Percentiles rank a stretch among this genome's conserved stretches.
These are phyloP conservation scores for Cadophora gregata DNA, from an alignment of 2,329 filamentous ascomycete genomes.

Conservation along the genomic window DNA sequence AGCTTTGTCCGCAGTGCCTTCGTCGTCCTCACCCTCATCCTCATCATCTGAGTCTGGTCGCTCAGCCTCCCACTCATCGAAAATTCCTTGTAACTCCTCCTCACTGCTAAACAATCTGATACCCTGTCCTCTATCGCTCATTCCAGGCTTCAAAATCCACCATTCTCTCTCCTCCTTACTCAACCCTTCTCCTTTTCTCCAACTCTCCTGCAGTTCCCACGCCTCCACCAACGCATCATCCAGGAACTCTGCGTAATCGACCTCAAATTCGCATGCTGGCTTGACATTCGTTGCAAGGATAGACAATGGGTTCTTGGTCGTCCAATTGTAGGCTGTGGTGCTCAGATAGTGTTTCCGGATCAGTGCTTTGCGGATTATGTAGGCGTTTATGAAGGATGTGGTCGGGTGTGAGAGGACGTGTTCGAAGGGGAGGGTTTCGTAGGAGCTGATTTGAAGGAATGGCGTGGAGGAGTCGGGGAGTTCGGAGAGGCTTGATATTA, in stretches of 20 bases:
- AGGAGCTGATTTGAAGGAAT: slow-evolving; percentile 78
- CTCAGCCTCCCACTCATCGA: slow-evolving; percentile 86
- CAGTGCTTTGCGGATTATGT: slow-evolving; percentile 93
- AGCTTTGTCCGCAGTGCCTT: slow-evolving; percentile 62
- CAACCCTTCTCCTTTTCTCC: slow-evolving; percentile 68
- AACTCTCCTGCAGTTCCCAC: slow-evolving; percentile 82
- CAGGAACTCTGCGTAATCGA: slow-evolving; percentile 96
- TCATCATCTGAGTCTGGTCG: slow-evolving; percentile 70
- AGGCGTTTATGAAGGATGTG: slow-evolving; percentile 80
- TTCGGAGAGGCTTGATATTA: slow-evolving; percentile 57
- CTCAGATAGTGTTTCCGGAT: slow-evolving; percentile 96
- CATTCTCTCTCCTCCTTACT: slow-evolving; percentile 65
- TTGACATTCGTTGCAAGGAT: slow-evolving; percentile 74
- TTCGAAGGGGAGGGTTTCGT: slow-evolving; percentile 88
- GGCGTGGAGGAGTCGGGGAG: slow-evolving; percentile 33
- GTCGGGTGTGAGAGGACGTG: slow-evolving; percentile 66
- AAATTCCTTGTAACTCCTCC: slow-evolving; percentile 83
- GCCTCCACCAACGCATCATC: slow-evolving; percentile 92
- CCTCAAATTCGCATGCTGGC: slow-evolving; percentile 83
- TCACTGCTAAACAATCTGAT: slow-evolving; percentile 88
- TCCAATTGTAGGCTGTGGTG: slow-evolving; percentile 83
- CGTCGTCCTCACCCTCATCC: slow-evolving; percentile 59
- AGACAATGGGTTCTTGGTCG: slow-evolving; percentile 79
- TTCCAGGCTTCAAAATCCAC: slow-evolving; percentile 98
- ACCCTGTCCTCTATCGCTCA: slow-evolving; percentile 95